Evolutionary conservation across 2,329 filamentous ascomycete species (phyloP).

Genomic region (Talaromyces sp.): DNA sequence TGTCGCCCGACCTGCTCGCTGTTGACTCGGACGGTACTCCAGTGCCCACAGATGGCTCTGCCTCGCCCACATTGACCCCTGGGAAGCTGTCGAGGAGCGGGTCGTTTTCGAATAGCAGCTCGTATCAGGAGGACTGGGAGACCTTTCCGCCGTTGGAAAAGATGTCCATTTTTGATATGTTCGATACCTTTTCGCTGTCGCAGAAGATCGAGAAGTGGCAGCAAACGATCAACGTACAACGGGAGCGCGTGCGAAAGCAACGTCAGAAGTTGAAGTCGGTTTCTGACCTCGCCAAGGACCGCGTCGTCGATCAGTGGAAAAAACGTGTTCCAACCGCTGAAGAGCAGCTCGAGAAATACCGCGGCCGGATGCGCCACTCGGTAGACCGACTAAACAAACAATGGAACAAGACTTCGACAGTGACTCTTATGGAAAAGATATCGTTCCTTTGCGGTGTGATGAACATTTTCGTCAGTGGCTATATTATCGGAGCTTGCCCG

Average conservation of each 20-base stretch:
- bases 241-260: slow-evolving; percentile 76
- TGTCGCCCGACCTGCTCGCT: slow-evolving; percentile 18
- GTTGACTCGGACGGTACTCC: slow-evolving; percentile 23
- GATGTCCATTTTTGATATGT: slow-evolving; percentile 82
- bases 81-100: slow-evolving; percentile 62
- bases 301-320: slow-evolving; percentile 89
- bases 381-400: slow-evolving; percentile 80
- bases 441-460: slow-evolving; percentile 94
- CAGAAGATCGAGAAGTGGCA: slow-evolving; percentile 90
- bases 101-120: slow-evolving; percentile 78
- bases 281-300: slow-evolving; percentile 73
- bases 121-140: slow-evolving; percentile 86
- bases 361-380: slow-evolving; percentile 75
- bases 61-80: slow-evolving; percentile 24
- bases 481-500: slow-evolving; percentile 79
- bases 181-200: slow-evolving; percentile 86
- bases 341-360: slow-evolving; percentile 87
- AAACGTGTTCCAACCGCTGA: slow-evolving; percentile 79
- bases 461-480: slow-evolving; percentile 96
- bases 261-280: slow-evolving; percentile 72
- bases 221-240: slow-evolving; percentile 73
- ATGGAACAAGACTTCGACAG: slow-evolving; percentile 85
- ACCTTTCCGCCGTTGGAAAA: slow-evolving; percentile 82
- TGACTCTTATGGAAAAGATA: slow-evolving; percentile 86
- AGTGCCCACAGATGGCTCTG: slow-evolving; percentile 21